phyloP scores from a whole-genome alignment of 805 yeast genomes.

The Kodamaea leandrae region DNA sequence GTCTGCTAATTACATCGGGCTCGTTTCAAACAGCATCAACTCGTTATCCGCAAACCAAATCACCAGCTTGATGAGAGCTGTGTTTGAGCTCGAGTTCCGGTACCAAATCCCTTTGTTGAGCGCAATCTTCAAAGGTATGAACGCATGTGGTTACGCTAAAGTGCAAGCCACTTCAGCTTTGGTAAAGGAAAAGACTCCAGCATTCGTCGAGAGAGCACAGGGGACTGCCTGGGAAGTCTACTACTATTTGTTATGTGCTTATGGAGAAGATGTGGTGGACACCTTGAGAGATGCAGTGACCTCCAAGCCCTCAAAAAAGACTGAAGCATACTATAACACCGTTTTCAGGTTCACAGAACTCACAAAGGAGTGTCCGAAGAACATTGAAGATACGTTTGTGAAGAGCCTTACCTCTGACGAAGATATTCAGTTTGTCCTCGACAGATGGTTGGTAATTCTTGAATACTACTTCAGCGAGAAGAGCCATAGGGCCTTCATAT shows the following conservation, averaged over 20 bases:
- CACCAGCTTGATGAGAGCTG: slow-evolving; percentile 8
- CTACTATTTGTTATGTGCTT: slow-evolving; percentile 48
- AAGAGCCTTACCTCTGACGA: not conserved
- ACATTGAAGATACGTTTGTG: slow-evolving; percentile 3
- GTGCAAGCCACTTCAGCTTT: slow-evolving; percentile 14
- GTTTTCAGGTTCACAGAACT: slow-evolving; percentile 53
- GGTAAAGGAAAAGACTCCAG: slow-evolving; percentile 9
- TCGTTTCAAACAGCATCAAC: slow-evolving; percentile 41
- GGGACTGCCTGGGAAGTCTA: slow-evolving; percentile 42
- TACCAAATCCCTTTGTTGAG: slow-evolving; percentile 14
- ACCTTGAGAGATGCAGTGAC: not conserved
- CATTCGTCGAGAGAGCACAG: slow-evolving; percentile 16
- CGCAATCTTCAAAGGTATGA: slow-evolving; percentile 41
- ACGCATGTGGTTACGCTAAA: slow-evolving; percentile 24
- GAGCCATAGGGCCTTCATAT: slow-evolving; percentile 29
- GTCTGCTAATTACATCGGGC: slow-evolving; percentile 25
- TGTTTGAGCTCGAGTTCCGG: slow-evolving; percentile 8
- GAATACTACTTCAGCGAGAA: slow-evolving; percentile 29
- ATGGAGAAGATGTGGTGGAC: slow-evolving; percentile 27
- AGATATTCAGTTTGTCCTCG: slow-evolving; percentile 22
- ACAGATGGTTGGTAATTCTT: slow-evolving; percentile 56
- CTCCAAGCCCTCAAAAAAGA: not conserved
- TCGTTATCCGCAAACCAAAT: slow-evolving; percentile 50
- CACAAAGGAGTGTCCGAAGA: slow-evolving; percentile 16
- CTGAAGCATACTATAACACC: slow-evolving; percentile 27